Base-by-base conservation (phyloP, 106 monocot genomes). In the Dendrobium catenatum region DNA sequence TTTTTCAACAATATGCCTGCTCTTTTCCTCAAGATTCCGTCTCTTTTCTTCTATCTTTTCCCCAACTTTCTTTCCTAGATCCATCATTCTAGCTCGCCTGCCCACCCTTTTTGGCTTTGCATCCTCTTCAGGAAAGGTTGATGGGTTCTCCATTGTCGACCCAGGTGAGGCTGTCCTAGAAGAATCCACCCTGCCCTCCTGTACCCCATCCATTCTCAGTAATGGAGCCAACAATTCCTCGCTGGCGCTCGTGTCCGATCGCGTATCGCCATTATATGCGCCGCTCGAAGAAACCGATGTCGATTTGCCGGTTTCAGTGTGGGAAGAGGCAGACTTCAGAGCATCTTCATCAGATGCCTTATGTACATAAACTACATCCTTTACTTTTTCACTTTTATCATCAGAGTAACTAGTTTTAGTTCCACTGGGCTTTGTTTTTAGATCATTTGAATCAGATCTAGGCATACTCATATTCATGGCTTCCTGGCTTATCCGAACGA, bases 41-140 rank as follows among this genome's bases (percentile, higher is more conserved):
- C 88, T 91, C 84, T 95, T 95, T 68, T 99, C 98, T 78, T 99
- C 95, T 24, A 95, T 55, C 83, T 93, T 99, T 79, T 93, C 98
- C 37, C 88, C 83, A 91, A 95, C 81, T 79, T 85, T 95, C 88
- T 86, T 99, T 26, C 95, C 86, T 5, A 95, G 76, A 78, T 91
- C 93, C 86, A 88, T 55, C 93, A 99, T 91, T 42, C 77, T 91
- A 41, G 86, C 91, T 49, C 88, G 87, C 56, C 88, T 86, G 29
- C 89, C 83, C 1, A 72, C 75, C 76, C 58, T 85, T 84, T 84
- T 94, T 70, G 81, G 72, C 79, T 86, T 89, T 5, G 17, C 11
- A 33, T 88, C 92, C 18, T 90, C 93, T 33, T 83, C 91, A 73
- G 48, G 37, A 11, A 47, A 46, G 13, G 78, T 0, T 61, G 66